phyloP scores from a whole-genome alignment of 331 rosid species.

The Quercus phellos region DNA sequence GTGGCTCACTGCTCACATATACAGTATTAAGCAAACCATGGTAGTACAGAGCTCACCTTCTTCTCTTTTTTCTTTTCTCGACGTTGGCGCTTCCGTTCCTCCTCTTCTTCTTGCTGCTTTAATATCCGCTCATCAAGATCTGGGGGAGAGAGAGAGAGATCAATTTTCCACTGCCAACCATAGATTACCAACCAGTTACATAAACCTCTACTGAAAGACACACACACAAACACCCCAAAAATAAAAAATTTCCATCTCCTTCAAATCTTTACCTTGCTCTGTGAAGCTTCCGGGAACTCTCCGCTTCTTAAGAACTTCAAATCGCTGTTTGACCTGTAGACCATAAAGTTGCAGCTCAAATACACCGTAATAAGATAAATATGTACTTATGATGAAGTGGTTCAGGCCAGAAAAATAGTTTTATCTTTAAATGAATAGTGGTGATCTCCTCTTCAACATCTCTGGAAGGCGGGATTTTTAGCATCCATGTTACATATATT shows the following conservation, averaged over 20 bases:
- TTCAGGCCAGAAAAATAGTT: neutral
- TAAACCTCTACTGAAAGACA: neutral
- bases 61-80: conserved; percentile 93
- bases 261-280: conserved; percentile 71
- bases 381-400: neutral
- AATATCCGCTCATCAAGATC: conserved; percentile 92
- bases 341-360: conserved; percentile 23
- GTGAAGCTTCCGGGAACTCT: conserved; percentile 71
- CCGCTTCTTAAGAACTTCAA: conserved; percentile 80
- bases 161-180: conserved; percentile 2
- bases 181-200: neutral
- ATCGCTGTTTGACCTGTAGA: conserved; percentile 81
- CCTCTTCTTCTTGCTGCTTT: conserved; percentile 97
- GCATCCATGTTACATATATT: neutral
- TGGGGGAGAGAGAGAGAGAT: conserved; percentile 17
- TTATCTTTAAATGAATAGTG: neutral
- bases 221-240: neutral
- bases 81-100: conserved; percentile 82
- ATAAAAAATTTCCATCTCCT: neutral
- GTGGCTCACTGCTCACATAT: neutral
- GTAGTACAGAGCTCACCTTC: conserved; percentile 47
- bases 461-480: neutral
- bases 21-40: conserved; percentile 11
- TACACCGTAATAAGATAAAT: neutral
- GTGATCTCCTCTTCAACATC: neutral